Evolutionary conservation across 2,329 filamentous ascomycete genomes (phyloP), one percentile per base, ranked within the genome.

Genomic region (Xylariales sp.): DNA sequence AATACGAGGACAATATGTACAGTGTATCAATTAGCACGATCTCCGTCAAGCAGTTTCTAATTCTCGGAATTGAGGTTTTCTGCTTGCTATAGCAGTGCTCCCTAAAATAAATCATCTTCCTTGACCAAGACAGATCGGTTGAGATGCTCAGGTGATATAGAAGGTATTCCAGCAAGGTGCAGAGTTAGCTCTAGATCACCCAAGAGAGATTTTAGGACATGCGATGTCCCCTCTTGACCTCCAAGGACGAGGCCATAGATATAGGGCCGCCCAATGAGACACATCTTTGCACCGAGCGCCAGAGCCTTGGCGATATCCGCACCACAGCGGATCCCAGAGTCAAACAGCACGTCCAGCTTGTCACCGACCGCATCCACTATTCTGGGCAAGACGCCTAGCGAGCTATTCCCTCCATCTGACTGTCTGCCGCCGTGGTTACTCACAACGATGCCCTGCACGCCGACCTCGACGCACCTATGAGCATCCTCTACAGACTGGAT

Each of bases 281-380:
- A 75, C 5, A 70, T 73, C 20, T 66, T 75, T 0, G 75, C 77
- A 0, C 77, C 76, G 2, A 81, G 50, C 7, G 73, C 75, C 5
- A 81, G 55, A 0, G 74, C 74, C 50, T 81, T 81, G 36, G 79
- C 61, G 2, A 81, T 70, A 46, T 82, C 78, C 0, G 75, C 73
- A 2, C 77, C 78, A 23, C 72, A 64, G n/a, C 73, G 67, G 21
- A 82, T 67, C 0, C 78, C 80, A 50, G 47, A 70, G 48, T 85
- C 82, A 13, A 85, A 72, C 29, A 83, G 67, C 15, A 85, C 65
- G 0, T 72, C 72, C n/a, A 82, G 62, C 41, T 67, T 69, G 14
- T 69, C 67, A 3, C 81, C 76, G 0, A 80, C 79, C 1, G 76
- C 76, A 4, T 80, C 75, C 42, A 77, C 73, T 43, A 83, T 76